Percentiles rank a stretch among this genome's conserved stretches.
phyloP scores from a whole-genome alignment of 2,329 filamentous ascomycete species.

The Fusarium burgessii region DNA sequence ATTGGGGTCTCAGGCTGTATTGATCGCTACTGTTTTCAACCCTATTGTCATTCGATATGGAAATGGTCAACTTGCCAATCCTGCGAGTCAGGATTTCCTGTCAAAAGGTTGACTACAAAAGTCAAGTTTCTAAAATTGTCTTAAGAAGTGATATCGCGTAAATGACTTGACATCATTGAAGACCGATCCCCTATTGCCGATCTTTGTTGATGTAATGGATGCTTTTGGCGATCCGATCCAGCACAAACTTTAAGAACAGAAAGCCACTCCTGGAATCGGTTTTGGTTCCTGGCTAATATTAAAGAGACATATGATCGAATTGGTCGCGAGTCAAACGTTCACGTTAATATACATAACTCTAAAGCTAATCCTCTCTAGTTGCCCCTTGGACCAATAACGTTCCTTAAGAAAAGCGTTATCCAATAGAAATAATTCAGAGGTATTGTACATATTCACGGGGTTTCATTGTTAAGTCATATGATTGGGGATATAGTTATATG shows the following conservation, averaged over 20 bases:
- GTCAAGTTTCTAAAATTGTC: neutral
- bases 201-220: conserved; percentile 24
- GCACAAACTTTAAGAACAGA: conserved; percentile 11
- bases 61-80: conserved; percentile 7
- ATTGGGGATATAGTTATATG: neutral
- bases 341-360: conserved; percentile 1
- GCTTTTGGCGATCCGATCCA: conserved; percentile 21
- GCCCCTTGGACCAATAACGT: neutral
- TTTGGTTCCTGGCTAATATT: conserved; percentile 6
- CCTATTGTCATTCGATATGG: neutral
- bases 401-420: neutral
- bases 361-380: neutral
- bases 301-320: neutral
- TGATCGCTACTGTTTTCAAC: too few relatives aligned
- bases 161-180: conserved; percentile 19
- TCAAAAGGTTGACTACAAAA: neutral
- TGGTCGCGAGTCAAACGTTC: neutral
- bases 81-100: neutral
- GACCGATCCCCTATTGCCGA: conserved; percentile 3
- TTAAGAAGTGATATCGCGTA: neutral
- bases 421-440: neutral
- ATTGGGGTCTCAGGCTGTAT: neutral
- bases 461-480: neutral
- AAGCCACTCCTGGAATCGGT: neutral
- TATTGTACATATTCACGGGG: neutral